phyloP scores from a whole-genome alignment of 208 protist genomes.

The Leishmania amazonensis region DNA sequence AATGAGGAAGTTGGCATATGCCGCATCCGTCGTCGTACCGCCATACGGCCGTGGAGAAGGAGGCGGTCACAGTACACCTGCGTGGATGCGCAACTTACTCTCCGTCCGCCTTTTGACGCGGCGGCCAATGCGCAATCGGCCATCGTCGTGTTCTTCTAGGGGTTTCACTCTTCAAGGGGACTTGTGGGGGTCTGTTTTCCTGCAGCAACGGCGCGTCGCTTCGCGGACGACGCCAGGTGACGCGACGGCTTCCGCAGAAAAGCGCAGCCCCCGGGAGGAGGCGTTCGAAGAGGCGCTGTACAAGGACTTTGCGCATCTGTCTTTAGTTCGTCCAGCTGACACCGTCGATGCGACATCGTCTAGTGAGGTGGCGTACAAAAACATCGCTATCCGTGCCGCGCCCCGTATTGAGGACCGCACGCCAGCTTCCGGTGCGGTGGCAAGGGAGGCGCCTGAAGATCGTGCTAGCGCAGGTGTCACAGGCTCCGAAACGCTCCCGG shows the following conservation, averaged over 20 bases:
- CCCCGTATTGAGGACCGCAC: background rate
- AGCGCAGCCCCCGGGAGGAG: constrained; percentile 2
- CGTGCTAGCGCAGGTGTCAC: background rate
- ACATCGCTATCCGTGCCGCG: background rate
- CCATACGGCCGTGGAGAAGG: background rate
- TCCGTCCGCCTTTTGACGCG: background rate
- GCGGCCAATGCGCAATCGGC: background rate
- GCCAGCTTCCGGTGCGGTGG: background rate
- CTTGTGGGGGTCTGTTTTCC: background rate
- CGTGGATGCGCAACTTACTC: background rate
- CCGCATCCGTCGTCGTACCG: background rate
- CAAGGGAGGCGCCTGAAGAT: background rate
- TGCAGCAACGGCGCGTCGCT: background rate
- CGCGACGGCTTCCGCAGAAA: background rate
- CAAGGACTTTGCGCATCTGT: constrained; percentile 1
- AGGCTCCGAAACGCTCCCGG: background rate
- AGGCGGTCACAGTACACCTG: background rate
- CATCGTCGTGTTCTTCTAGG: background rate
- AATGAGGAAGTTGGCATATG: background rate
- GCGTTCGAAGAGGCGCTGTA: constrained; percentile 25
- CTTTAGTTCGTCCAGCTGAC: background rate
- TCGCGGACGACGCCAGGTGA: background rate
- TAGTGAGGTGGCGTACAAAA: background rate
- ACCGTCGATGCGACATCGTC: background rate
- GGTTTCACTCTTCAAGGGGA: background rate